Conservation (phyloP, 768 basidiomycete species). For the Mycena metata region DNA sequence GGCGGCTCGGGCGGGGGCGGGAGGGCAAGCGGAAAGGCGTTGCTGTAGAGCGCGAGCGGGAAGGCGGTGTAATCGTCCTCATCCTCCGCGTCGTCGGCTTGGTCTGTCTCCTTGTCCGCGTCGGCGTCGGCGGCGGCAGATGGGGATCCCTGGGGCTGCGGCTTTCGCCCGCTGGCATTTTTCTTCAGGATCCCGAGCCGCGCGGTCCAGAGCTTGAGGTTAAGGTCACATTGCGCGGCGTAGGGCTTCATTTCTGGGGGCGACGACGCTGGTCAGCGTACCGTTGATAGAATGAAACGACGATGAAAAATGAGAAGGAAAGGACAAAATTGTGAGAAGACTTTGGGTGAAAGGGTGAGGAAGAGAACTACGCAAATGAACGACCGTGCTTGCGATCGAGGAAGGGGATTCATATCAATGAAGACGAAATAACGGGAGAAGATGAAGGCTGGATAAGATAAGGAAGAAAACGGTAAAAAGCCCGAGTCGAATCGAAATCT, state of each 20-base stretch:
- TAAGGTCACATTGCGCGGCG: conserved; percentile 74
- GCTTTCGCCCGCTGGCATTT: no score
- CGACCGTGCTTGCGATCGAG: no score
- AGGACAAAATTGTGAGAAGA: no score
- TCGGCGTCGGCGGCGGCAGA: conserved; percentile 13
- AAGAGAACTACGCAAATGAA: no score
- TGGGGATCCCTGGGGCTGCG: no score
- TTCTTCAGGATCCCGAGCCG: conserved; percentile 57
- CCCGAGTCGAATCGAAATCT: no score
- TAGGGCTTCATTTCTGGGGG: conserved; percentile 75
- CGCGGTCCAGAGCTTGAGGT: conserved; percentile 78
- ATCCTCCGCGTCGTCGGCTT: background rate
- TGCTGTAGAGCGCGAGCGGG: conserved; percentile 60
- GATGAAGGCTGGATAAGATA: no score
- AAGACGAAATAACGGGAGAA: no score
- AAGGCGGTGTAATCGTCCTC: conserved; percentile 43
- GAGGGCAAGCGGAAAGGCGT: conserved; percentile 51
- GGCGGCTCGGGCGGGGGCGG: conserved; percentile 49
- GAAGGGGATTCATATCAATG: no score
- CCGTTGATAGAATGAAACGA: background rate
- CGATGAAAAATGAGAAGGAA: no score
- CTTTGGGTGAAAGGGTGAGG: no score
- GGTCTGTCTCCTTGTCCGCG: background rate
- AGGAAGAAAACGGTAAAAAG: no score
- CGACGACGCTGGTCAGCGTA: background rate